Percentiles rank a stretch among this genome's conserved stretches.
Conservation (phyloP, 192 early-diverging fungal genomes). For the Pilaira anomala region DNA sequence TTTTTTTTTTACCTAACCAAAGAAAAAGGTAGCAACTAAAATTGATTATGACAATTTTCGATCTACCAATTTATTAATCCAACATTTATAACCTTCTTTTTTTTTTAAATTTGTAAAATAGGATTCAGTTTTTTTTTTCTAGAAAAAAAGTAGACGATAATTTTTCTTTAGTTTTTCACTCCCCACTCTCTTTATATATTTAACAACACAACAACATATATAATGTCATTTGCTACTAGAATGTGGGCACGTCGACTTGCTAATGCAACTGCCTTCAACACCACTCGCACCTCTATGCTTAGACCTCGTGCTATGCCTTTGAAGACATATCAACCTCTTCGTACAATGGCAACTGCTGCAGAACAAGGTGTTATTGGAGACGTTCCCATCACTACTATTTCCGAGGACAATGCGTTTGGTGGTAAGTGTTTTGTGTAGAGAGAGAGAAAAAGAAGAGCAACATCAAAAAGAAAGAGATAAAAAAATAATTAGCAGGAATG, state of each 20-base stretch:
- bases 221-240: conserved; percentile 37
- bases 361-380: conserved; percentile 9
- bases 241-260: conserved; percentile 29
- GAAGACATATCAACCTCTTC: conserved; percentile 19
- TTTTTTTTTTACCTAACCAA: conserved; percentile 2
- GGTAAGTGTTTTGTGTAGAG: conserved; percentile 8
- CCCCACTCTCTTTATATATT: conserved; percentile 16
- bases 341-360: conserved; percentile 32
- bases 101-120: not conserved
- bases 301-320: conserved; percentile 8
- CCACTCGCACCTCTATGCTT: conserved; percentile 14
- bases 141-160: not conserved
- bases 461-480: not conserved
- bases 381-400: conserved; percentile 31
- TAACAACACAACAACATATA: not conserved
- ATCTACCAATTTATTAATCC: no score
- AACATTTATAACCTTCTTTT: not conserved
- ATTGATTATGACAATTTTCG: not conserved
- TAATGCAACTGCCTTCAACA: conserved; percentile 8
- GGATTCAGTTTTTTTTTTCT: conserved; percentile 5
- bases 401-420: conserved; percentile 30
- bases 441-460: not conserved
- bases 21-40: not conserved
- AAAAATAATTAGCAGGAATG: not conserved
- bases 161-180: conserved; percentile 1